These are phyloP conservation scores for Microglena sp. DNA, from an alignment of 139 green algal genomes.

Conservation along the genomic window DNA sequence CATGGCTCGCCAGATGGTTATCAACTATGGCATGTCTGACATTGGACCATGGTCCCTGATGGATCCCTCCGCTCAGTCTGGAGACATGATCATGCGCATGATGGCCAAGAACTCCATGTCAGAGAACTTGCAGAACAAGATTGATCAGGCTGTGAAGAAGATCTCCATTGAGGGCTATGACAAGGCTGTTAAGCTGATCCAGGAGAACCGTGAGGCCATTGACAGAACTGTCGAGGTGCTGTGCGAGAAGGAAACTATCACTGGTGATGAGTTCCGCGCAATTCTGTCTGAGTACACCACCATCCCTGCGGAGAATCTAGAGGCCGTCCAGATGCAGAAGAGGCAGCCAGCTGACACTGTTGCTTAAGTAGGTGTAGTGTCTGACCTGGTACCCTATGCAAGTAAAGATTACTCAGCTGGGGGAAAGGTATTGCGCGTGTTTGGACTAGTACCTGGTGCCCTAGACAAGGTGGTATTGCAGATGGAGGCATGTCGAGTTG, in stretches of 20 bases:
- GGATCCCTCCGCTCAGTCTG: constrained; percentile 65
- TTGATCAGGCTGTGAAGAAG: constrained; percentile 81
- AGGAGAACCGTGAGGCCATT: constrained; percentile 86
- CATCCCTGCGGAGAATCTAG: constrained; percentile 84
- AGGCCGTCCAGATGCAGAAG: constrained; percentile 13
- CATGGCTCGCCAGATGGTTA: constrained; percentile 95
- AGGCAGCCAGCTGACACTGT: too few relatives aligned
- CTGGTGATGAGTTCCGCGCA: constrained; percentile 77
- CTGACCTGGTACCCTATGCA: too few relatives aligned
- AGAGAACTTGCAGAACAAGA: constrained; percentile 89
- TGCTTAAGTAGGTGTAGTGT: too few relatives aligned
- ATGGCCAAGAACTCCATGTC: constrained; percentile 93
- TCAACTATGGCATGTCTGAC: constrained; percentile 97
- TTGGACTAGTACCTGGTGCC: too few relatives aligned
- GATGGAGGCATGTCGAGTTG: too few relatives aligned
- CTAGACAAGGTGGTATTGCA: too few relatives aligned
- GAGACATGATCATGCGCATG: constrained; percentile 29
- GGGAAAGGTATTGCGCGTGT: too few relatives aligned
- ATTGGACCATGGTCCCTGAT: constrained; percentile 92
- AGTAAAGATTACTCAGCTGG: too few relatives aligned
- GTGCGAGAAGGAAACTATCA: constrained; percentile 94
- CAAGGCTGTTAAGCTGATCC: constrained; percentile 67
- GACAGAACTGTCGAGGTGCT: constrained; percentile 88
- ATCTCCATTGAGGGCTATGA: constrained; percentile 25
- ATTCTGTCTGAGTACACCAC: constrained; percentile 74